Base-by-base conservation (phyloP, 2,329 filamentous ascomycete genomes). In the Cercospora sojina region DNA sequence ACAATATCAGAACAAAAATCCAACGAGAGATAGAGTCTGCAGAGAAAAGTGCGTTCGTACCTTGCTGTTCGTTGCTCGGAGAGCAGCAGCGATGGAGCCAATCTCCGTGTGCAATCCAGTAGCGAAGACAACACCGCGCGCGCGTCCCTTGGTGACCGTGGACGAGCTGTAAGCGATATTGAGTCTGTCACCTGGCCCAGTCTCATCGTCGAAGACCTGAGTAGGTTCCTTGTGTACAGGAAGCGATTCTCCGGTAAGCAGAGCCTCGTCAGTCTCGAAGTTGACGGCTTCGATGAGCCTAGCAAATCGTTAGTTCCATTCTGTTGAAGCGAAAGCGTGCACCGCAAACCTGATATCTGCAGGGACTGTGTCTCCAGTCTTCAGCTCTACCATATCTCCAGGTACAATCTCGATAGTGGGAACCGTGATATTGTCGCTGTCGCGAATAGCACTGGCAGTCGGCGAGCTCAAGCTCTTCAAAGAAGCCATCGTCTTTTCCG, bases 31-130 rank as follows among this genome's bases (percentile, higher is more conserved):
- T n/a, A 41, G 3, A 41, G 6, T 1, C 35, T 41, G 35, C 35
- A n/a, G 35, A 41, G 6, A 6, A 41, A 0, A n/a, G 6, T n/a
- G 3, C 9, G 3, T 41, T 41, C 35, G 16, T n/a, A 77, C 60
- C 73, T 72, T 73, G 77, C 78, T 85, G 64, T 86, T 83, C 68
- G 83, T 83, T n/a, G 86, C 84, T 64, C 88, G 87, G 49, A 93
- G 84, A 70, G 90, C 79, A 64, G 83, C 85, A n/a, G 90, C 90
- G 72, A 92, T 92, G 74, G 87, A 87, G 72, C 90, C 90, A 60
- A 92, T 88, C 77, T 92, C 88, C 23, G 90, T 92, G 64, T 84
- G 78, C 88, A 91, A 90, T 53, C 86, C 89, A 16, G 87, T 90
- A 38, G 86, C 83, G 57, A 88, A 84, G 47, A 91, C 89, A 58